Conservation (phyloP, 2,329 filamentous ascomycete species). For the Venturia oleaginea region DNA sequence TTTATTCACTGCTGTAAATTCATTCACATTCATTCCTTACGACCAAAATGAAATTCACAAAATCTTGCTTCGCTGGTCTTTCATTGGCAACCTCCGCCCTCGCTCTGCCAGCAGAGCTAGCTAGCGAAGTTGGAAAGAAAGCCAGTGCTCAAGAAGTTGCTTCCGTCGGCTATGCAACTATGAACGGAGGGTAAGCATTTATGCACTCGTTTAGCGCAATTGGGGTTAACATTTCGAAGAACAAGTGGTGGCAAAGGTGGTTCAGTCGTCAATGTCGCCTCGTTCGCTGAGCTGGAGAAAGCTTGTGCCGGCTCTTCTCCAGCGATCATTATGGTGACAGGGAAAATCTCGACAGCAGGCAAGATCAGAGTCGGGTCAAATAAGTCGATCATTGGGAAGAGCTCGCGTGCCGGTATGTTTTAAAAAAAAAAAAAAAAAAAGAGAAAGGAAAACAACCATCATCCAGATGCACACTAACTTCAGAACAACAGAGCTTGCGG, state of each 20-base stretch:
- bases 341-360: conserved; percentile 34
- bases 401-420: conserved; percentile 16
- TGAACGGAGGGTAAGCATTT: conserved; percentile 10
- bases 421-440: no score
- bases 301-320: conserved; percentile 36
- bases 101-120: neutral
- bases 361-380: conserved; percentile 39
- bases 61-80: neutral
- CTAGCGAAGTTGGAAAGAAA: neutral
- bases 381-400: conserved; percentile 44
- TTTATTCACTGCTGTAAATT: neutral
- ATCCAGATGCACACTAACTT: neutral
- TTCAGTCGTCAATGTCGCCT: conserved; percentile 25
- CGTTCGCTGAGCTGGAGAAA: conserved; percentile 30
- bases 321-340: conserved; percentile 39
- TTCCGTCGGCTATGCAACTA: conserved; percentile 11
- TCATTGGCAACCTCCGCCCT: neutral
- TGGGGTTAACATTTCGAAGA: neutral
- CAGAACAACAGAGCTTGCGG: conserved; percentile 28
- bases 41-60: neutral
- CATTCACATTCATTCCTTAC: neutral
- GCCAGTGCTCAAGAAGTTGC: neutral
- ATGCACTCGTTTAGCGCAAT: neutral
- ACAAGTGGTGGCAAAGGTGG: conserved; percentile 33
- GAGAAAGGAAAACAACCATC: no score